phyloP scores from a whole-genome alignment of 352 stramenopile genomes.

The Ophiocytium majus region DNA sequence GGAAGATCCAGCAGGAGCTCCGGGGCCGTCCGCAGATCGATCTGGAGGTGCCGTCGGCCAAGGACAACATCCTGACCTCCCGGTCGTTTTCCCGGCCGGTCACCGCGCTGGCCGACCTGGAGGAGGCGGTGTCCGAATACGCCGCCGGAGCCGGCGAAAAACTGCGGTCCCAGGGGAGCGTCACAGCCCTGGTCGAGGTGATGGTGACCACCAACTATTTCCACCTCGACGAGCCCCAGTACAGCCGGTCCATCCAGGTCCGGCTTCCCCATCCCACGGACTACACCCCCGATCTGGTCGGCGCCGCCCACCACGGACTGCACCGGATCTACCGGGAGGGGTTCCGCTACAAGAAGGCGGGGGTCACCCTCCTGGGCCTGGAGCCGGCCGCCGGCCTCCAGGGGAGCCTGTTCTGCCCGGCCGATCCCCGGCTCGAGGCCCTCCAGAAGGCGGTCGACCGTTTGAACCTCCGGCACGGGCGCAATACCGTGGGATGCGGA shows the following conservation, averaged over 20 bases:
- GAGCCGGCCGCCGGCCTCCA: not conserved
- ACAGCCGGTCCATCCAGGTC: not conserved
- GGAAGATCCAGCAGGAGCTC: constrained; percentile 2
- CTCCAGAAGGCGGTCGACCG: not conserved
- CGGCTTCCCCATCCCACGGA: not conserved
- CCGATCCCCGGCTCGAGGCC: not conserved
- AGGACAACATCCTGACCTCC: not conserved
- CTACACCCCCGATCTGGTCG: not conserved
- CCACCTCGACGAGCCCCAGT: not conserved
- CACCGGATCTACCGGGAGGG: not conserved
- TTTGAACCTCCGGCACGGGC: not conserved
- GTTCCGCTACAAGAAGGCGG: not conserved
- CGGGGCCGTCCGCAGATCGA: not conserved
- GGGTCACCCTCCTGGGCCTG: not conserved
- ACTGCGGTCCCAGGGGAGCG: not conserved
- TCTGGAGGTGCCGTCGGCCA: not conserved
- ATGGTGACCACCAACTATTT: not conserved
- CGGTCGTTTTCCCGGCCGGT: not conserved
- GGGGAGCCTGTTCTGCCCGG: not conserved
- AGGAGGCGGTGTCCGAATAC: not conserved
- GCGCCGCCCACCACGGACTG: not conserved
- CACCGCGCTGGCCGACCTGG: not conserved
- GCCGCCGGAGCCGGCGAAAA: not conserved
- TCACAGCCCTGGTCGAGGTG: not conserved
- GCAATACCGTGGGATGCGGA: not conserved